These are phyloP conservation scores for Torrubiella hemipterigena DNA, from an alignment of 2,329 filamentous ascomycete genomes.

Conservation along the genomic window DNA sequence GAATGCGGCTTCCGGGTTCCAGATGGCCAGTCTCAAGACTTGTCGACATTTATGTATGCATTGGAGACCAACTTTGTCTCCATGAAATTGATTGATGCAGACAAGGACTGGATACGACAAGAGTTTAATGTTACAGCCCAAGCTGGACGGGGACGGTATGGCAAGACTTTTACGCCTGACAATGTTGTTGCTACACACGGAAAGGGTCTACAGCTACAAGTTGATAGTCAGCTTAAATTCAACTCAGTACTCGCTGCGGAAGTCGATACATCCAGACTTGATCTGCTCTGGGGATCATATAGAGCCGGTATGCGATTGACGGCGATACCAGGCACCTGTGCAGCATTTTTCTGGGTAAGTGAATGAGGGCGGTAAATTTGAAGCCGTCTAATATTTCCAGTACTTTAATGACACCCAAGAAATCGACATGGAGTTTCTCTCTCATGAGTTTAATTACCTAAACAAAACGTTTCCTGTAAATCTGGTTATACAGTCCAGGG, in stretches of 20 bases:
- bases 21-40: conserved; percentile 23
- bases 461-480: conserved; percentile 50
- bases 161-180: conserved; percentile 45
- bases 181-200: conserved; percentile 41
- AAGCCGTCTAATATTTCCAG: conserved; percentile 23
- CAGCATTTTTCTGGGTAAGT: conserved; percentile 68
- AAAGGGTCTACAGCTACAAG: conserved; percentile 38
- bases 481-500: conserved; percentile 60
- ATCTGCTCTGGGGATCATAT: conserved; percentile 61
- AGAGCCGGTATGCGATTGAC: conserved; percentile 55
- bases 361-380: not conserved
- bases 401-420: conserved; percentile 71
- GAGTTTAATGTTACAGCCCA: conserved; percentile 51
- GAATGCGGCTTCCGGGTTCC: conserved; percentile 60
- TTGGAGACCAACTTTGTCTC: conserved; percentile 63
- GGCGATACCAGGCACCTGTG: conserved; percentile 53
- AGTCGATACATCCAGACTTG: conserved; percentile 45
- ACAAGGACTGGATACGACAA: conserved; percentile 54
- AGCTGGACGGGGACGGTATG: conserved; percentile 49
- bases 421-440: conserved; percentile 72
- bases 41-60: conserved; percentile 52
- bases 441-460: conserved; percentile 43
- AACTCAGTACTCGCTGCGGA: conserved; percentile 51
- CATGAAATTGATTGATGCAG: conserved; percentile 30
- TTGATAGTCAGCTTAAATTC: conserved; percentile 30